Percentiles rank a stretch among this genome's conserved stretches.
phyloP scores from a whole-genome alignment of 2,329 filamentous ascomycete genomes.

The Penicillium sp. region DNA sequence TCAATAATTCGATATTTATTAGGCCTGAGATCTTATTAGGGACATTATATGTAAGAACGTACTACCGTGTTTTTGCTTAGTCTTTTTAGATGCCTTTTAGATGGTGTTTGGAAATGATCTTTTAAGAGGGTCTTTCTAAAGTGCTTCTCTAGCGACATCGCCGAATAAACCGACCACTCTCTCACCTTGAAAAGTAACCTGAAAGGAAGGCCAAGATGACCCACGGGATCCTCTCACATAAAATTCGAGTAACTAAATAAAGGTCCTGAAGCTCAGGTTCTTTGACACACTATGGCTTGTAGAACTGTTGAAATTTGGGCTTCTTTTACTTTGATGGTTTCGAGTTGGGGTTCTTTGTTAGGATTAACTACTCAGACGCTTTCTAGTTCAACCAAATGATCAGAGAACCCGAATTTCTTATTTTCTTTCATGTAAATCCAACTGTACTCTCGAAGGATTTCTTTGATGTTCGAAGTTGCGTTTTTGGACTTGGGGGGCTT shows the following conservation, averaged over 20 bases:
- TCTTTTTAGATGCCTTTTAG: too few species aligned
- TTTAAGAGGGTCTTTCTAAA: too few species aligned
- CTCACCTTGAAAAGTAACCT: background rate
- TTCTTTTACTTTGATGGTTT: background rate
- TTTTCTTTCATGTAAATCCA: background rate
- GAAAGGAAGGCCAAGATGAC: background rate
- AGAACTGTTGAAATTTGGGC: too few species aligned
- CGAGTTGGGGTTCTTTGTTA: background rate
- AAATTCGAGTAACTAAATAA: background rate
- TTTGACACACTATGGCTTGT: background rate
- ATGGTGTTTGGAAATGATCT: too few species aligned
- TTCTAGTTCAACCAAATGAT: background rate
- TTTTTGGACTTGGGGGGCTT: background rate
- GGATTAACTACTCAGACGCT: background rate
- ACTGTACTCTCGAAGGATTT: too few species aligned
- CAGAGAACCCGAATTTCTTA: background rate
- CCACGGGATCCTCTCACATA: background rate
- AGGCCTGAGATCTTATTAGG: too few species aligned
- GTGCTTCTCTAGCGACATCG: too few species aligned
- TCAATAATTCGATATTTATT: too few species aligned
- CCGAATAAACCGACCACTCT: too few species aligned
- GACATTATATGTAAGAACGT: too few species aligned
- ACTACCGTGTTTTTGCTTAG: too few species aligned
- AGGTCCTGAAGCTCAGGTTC: background rate
- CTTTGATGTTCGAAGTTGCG: background rate